Evolutionary conservation across 2,329 filamentous ascomycete genomes (phyloP).

Genomic region (Fusarium concolor): DNA sequence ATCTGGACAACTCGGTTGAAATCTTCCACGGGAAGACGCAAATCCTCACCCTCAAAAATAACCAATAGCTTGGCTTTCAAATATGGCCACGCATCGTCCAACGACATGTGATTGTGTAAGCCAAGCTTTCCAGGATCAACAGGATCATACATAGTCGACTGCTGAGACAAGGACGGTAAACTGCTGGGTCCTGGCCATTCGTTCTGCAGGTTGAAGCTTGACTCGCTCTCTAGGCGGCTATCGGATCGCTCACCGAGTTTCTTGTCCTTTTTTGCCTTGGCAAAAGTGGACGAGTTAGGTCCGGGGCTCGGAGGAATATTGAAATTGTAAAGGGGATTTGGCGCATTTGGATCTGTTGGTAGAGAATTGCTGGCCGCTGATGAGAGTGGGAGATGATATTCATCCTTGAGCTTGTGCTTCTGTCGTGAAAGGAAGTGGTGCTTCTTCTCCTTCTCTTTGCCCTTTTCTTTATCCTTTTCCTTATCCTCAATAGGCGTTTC

Average conservation of each 20-base stretch:
- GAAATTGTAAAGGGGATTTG: slow-evolving; percentile 83
- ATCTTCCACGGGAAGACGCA: slow-evolving; percentile 84
- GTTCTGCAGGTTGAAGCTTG: slow-evolving; percentile 53
- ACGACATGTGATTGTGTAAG: slow-evolving; percentile 75
- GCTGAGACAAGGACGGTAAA: slow-evolving; percentile 58
- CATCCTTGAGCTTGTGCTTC: slow-evolving; percentile 83
- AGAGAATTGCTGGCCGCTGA: slow-evolving; percentile 82
- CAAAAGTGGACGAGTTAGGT: slow-evolving; percentile 73
- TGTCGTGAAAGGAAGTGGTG: slow-evolving; percentile 84
- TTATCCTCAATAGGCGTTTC: slow-evolving; percentile 63
- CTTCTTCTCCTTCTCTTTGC: slow-evolving; percentile 79
- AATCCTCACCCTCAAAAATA: slow-evolving; percentile 84
- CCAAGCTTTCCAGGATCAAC: slow-evolving; percentile 65
- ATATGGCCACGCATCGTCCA: slow-evolving; percentile 86
- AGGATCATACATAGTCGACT: slow-evolving; percentile 63
- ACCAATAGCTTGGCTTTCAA: slow-evolving; percentile 80
- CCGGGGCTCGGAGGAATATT: slow-evolving; percentile 78
- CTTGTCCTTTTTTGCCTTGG: slow-evolving; percentile 89
- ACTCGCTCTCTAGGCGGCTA: slow-evolving; percentile 65
- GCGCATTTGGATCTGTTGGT: slow-evolving; percentile 79
- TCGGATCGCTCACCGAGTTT: slow-evolving; percentile 76
- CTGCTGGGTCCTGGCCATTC: slow-evolving; percentile 68
- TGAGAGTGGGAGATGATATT: slow-evolving; percentile 77
- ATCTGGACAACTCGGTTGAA: slow-evolving; percentile 84
- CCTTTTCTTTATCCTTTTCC: slow-evolving; percentile 56